Percentiles rank a stretch among this genome's conserved stretches.
phyloP scores from a whole-genome alignment of 352 stramenopile species.

The Pilasporangium apinafurcum region DNA sequence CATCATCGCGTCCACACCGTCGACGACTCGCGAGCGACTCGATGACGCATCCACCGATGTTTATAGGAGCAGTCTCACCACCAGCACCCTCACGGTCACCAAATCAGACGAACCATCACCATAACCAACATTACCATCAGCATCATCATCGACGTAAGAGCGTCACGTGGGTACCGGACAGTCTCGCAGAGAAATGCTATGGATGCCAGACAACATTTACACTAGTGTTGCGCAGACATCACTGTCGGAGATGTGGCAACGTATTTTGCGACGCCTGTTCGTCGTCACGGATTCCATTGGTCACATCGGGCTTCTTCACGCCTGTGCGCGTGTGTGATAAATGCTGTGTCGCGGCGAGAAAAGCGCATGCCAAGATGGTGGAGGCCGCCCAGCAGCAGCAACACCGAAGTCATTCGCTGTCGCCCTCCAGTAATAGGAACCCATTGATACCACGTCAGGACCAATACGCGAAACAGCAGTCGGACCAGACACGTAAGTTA shows the following conservation, averaged over 20 bases:
- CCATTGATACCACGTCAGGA: too few relatives aligned
- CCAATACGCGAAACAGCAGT: not conserved
- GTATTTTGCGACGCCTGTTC: conserved; percentile 89
- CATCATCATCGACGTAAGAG: conserved; percentile 27
- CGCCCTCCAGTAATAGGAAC: too few relatives aligned
- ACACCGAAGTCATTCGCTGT: too few relatives aligned
- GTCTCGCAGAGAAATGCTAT: conserved; percentile 74
- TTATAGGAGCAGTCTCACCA: conserved; percentile 1
- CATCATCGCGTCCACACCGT: conserved; percentile 1
- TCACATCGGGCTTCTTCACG: conserved; percentile 54
- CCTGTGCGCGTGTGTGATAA: conserved; percentile 80
- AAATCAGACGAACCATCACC: conserved; percentile 15
- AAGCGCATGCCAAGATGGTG: conserved; percentile 62
- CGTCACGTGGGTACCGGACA: conserved; percentile 80
- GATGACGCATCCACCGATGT: not conserved
- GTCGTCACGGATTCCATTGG: conserved; percentile 69
- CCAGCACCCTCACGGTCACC: conserved; percentile 6
- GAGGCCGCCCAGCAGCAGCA: conserved; percentile 39
- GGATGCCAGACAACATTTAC: conserved; percentile 55
- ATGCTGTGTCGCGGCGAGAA: conserved; percentile 64
- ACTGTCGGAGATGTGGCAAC: conserved; percentile 84
- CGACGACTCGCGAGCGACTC: too few relatives aligned
- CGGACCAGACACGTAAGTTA: conserved; percentile 1
- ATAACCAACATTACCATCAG: conserved; percentile 7
- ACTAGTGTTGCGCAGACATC: conserved; percentile 75